Percentiles rank a stretch among this genome's conserved stretches.
phyloP scores from a whole-genome alignment of 2,329 filamentous ascomycete species.

The Didymella glomerata region DNA sequence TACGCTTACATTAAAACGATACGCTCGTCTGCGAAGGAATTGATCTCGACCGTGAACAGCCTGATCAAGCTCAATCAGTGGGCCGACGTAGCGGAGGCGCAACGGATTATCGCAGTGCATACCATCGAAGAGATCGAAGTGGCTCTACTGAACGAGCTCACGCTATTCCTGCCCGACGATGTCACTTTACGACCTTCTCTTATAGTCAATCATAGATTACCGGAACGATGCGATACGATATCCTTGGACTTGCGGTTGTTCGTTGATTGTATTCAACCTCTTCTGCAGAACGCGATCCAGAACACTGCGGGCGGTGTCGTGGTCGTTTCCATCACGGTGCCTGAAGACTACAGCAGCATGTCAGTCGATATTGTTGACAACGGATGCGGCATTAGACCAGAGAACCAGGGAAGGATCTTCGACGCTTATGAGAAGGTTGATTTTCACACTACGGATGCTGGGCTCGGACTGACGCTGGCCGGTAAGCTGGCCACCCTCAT shows the following conservation, averaged over 20 bases:
- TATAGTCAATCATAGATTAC: slow-evolving; percentile 46
- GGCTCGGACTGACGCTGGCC: slow-evolving; percentile 56
- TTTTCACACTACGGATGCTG: slow-evolving; percentile 51
- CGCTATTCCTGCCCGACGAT: slow-evolving; percentile 41
- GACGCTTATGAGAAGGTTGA: slow-evolving; percentile 56
- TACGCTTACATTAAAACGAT: slow-evolving; percentile 49
- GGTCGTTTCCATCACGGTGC: slow-evolving; percentile 45
- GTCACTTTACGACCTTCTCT: slow-evolving; percentile 40
- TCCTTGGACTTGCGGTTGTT: slow-evolving; percentile 52
- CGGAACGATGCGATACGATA: slow-evolving; percentile 42
- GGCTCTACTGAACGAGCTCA: slow-evolving; percentile 43
- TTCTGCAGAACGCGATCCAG: slow-evolving; percentile 56
- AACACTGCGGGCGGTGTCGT: slow-evolving; percentile 52
- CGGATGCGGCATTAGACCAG: slow-evolving; percentile 51
- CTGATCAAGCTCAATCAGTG: slow-evolving; percentile 56
- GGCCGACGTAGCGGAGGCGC: slow-evolving; percentile 44
- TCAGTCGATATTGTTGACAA: slow-evolving; percentile 56
- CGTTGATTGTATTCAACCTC: slow-evolving; percentile 54
- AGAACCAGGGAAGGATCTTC: slow-evolving; percentile 54
- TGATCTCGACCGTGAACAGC: slow-evolving; percentile 57
- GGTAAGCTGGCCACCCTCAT: slow-evolving; percentile 54
- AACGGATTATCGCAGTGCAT: slow-evolving; percentile 35
- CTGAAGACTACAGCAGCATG: slow-evolving; percentile 41
- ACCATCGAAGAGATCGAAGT: slow-evolving; percentile 46
- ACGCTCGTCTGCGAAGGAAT: slow-evolving; percentile 52